Evolutionary conservation across 2,329 filamentous ascomycete genomes (phyloP).

Genomic region (Penicillium sp.): DNA sequence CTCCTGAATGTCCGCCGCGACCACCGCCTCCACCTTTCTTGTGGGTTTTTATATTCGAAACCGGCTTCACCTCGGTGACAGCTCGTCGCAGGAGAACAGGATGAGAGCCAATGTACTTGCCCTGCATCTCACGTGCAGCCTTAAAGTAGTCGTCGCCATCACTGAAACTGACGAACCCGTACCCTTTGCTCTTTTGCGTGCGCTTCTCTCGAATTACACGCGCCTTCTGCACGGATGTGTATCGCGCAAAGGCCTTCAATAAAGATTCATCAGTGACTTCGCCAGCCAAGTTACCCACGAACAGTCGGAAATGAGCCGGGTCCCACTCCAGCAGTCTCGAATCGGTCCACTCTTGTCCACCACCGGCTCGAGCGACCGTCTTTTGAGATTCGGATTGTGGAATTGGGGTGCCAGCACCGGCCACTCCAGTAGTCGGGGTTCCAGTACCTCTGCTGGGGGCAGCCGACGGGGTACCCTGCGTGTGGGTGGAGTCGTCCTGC

Average conservation of each 20-base stretch:
- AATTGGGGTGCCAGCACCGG: slow-evolving; percentile 44
- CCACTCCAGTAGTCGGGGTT: slow-evolving; percentile 30
- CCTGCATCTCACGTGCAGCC: slow-evolving; percentile 96
- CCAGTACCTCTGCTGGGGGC: slow-evolving; percentile 33
- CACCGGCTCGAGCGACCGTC: slow-evolving; percentile 84
- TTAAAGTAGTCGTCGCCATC: slow-evolving; percentile 96
- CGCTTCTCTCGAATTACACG: slow-evolving; percentile 93
- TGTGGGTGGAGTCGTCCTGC: slow-evolving; percentile 14
- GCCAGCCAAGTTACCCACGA: slow-evolving; percentile 93
- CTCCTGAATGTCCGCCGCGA: slow-evolving; percentile 36
- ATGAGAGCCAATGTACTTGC: slow-evolving; percentile 98
- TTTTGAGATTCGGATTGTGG: slow-evolving; percentile 58
- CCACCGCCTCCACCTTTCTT: slow-evolving; percentile 35
- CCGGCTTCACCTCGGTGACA: slow-evolving; percentile 85
- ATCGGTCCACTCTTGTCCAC: slow-evolving; percentile 91
- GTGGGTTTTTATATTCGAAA: slow-evolving; percentile 54
- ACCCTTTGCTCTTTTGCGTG: slow-evolving; percentile 93
- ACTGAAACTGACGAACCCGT: slow-evolving; percentile 93
- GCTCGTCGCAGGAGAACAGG: slow-evolving; percentile 84
- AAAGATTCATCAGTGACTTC: slow-evolving; percentile 97
- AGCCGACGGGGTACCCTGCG: slow-evolving; percentile 31
- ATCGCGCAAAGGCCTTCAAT: slow-evolving; percentile 87
- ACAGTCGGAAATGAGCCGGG: slow-evolving; percentile 87
- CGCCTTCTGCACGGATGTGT: slow-evolving; percentile 85
- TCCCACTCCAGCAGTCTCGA: slow-evolving; percentile 91